Evolutionary conservation across 805 yeast genomes (phyloP), one percentile per base, ranked within the genome.

Genomic region (Zygoascus bituminiphila): DNA sequence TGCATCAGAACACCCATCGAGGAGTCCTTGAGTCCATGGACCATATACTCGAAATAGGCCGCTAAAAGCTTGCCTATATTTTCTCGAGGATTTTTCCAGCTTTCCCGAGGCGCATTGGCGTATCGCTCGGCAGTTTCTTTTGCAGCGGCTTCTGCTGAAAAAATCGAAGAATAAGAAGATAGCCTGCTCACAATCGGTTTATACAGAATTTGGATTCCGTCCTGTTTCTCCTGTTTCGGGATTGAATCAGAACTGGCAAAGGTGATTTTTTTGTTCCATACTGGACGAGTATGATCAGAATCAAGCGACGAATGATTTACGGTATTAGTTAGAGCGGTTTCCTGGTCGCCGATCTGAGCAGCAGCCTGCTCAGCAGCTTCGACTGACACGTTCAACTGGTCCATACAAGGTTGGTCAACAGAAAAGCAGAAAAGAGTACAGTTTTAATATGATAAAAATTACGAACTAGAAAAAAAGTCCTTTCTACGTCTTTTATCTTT

Each of bases 1-100:
- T 84, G 82, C 51, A 82, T 66, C 36, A 81, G 58, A 0, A 84
- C 72, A 0, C 87, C 87, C 15, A 79, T 61, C 0, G 82, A 69
- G 58, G 81, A 83, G 54, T 82, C 87, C 5, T 73, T 69, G 24
- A 81, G 57, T 0, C 88, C 88, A 50, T 76, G 62, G 1, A 77
- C 57, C 1, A 70, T 58, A 55, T 79, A 74, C 36, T 54, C 57
- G 43, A 40, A 57, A 45, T 49, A 54, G 25, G 48, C 45, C 1
- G 57, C 50, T 14, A 22, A 31, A 1, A 54, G 15, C 23, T 46
- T 49, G 33, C 33, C 35, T 2, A 49, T 37, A 35, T 54, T 56
- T 22, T 38, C 21, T 20, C 46, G 24, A 14, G 58, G 57, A 33
- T 36, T 26, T 19, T 54, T 52, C 58, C 58, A 55, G n/a, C 36